Percentiles rank a stretch among this genome's conserved stretches.
Conservation (phyloP, 768 basidiomycete species). For the Mrakia frigida region DNA sequence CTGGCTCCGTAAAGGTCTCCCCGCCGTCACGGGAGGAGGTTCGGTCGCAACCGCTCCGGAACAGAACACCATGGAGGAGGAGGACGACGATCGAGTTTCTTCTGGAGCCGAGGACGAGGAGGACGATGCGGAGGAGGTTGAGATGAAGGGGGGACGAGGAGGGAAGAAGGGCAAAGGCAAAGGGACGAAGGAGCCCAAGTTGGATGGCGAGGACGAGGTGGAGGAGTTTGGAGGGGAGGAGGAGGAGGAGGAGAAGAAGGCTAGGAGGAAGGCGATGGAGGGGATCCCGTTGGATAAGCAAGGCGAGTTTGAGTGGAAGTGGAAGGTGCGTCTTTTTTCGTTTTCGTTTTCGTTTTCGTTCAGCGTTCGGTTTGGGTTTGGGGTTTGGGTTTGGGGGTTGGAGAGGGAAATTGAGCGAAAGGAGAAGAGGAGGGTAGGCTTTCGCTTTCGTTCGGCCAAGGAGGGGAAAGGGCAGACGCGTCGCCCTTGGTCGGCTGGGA, state of each 20-base stretch:
- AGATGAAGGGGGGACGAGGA: constrained; percentile 39
- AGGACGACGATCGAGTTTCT: constrained; percentile 35
- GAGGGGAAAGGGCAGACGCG: too few species aligned
- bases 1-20: constrained; percentile 81
- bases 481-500: too few species aligned
- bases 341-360: constrained; percentile 12
- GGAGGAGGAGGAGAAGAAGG: constrained; percentile 42
- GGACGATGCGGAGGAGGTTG: constrained; percentile 37
- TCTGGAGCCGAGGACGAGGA: constrained; percentile 33
- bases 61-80: constrained; percentile 54
- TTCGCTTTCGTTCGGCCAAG: too few species aligned
- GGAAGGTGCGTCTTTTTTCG: constrained; percentile 62
- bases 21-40: constrained; percentile 55
- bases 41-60: constrained; percentile 61
- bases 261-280: constrained; percentile 38
- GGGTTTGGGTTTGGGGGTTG: too few species aligned
- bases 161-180: constrained; percentile 40
- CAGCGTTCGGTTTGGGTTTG: not conserved
- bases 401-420: too few species aligned
- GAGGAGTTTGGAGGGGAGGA: constrained; percentile 41
- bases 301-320: constrained; percentile 79
- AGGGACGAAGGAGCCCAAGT: constrained; percentile 39
- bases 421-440: too few species aligned
- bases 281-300: constrained; percentile 51
- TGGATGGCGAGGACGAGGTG: constrained; percentile 43